Conservation (phyloP, 495 filamentous ascomycete species). For the Penicillium coprophilum region DNA sequence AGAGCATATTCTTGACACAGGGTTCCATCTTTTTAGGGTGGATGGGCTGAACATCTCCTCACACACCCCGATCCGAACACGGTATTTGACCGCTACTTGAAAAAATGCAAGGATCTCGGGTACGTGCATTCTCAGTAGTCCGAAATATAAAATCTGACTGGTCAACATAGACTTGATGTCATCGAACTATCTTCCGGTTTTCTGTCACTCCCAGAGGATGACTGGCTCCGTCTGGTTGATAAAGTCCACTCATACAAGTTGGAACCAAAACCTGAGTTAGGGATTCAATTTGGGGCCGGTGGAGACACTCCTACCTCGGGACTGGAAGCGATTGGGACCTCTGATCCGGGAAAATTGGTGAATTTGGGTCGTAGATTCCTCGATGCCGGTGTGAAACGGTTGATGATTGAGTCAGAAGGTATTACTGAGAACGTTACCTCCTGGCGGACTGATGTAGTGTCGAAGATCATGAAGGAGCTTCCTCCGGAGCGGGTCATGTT, state of each 20-base stretch:
- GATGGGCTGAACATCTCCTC: slow-evolving; percentile 58
- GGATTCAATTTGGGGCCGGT: slow-evolving; percentile 61
- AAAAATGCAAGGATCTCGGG: slow-evolving; percentile 52
- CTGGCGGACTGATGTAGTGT: slow-evolving; percentile 59
- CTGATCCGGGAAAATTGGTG: slow-evolving; percentile 52
- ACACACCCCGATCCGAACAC: slow-evolving; percentile 43
- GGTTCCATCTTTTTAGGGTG: slow-evolving; percentile 33
- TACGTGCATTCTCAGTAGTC: slow-evolving; percentile 13
- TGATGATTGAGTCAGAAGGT: slow-evolving; percentile 64
- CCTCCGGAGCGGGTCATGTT: slow-evolving; percentile 60
- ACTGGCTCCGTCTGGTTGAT: slow-evolving; percentile 58
- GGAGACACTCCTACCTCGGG: slow-evolving; percentile 53
- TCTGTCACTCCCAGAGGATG: slow-evolving; percentile 53
- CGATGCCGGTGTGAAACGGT: slow-evolving; percentile 54
- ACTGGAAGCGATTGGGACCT: slow-evolving; percentile 52
- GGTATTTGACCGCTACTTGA: slow-evolving; percentile 53
- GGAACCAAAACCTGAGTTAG: slow-evolving; percentile 59
- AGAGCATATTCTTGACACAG: not conserved
- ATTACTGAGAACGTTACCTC: slow-evolving; percentile 59
- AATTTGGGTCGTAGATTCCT: slow-evolving; percentile 53
- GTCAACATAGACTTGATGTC: slow-evolving; percentile 48
- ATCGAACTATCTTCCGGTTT: slow-evolving; percentile 57
- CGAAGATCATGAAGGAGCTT: slow-evolving; percentile 53
- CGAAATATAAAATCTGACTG: not conserved
- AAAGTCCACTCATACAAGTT: slow-evolving; percentile 52